Conservation (phyloP, 495 filamentous ascomycete genomes). For the Hypoxylon intermedium region DNA sequence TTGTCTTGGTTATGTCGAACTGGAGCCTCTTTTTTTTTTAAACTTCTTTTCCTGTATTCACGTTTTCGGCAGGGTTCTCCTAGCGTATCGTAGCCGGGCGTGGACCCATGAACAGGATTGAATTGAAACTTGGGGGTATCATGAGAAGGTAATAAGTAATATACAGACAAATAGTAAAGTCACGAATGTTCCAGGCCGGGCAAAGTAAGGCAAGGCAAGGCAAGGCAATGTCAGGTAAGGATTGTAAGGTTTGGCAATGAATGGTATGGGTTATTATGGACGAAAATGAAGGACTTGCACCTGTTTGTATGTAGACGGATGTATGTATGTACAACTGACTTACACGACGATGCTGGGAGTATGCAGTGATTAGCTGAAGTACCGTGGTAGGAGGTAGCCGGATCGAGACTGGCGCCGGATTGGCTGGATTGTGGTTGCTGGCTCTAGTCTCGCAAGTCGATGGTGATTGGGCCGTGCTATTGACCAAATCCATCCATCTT, state of each 20-base stretch:
- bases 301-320: constrained; percentile 18
- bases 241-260: constrained; percentile 24
- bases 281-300: constrained; percentile 3
- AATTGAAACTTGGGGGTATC: constrained; percentile 39
- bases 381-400: constrained; percentile 31
- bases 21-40: not conserved
- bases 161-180: constrained; percentile 36
- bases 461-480: constrained; percentile 35
- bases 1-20: constrained; percentile 15
- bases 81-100: constrained; percentile 18
- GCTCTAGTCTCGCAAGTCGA: not conserved
- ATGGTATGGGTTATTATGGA: constrained; percentile 15
- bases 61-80: constrained; percentile 32
- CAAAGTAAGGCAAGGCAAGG: constrained; percentile 9
- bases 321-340: constrained; percentile 24
- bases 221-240: too few species aligned
- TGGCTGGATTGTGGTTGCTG: constrained; percentile 34
- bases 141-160: constrained; percentile 37
- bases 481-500: constrained; percentile 6
- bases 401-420: constrained; percentile 39
- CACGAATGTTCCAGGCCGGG: constrained; percentile 37
- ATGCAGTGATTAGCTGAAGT: constrained; percentile 19
- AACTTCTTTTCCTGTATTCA: constrained; percentile 31
- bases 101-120: constrained; percentile 30
- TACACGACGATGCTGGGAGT: constrained; percentile 34